phyloP scores from a whole-genome alignment of 179 eudicot genomes.

The Patellifolia procumbens region DNA sequence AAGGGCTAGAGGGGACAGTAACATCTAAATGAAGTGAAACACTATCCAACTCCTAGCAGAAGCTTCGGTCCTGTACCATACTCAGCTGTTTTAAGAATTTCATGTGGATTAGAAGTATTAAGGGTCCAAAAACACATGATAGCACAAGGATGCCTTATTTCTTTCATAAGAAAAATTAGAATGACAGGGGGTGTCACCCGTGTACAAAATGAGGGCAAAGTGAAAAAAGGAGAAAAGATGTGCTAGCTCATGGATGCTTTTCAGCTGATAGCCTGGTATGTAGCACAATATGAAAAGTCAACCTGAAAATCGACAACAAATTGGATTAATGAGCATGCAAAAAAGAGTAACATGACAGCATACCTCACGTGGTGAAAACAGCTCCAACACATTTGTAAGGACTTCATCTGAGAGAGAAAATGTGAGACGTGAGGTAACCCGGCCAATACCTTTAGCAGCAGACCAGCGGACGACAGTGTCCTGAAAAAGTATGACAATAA shows the following conservation, averaged over 20 bases:
- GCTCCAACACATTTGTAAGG: conserved; percentile 83
- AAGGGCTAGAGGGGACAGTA: not conserved
- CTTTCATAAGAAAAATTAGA: not conserved
- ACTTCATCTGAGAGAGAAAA: conserved; percentile 87
- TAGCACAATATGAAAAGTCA: conserved; percentile 3
- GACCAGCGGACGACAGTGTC: conserved; percentile 99
- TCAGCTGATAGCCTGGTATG: no score
- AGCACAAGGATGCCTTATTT: not conserved
- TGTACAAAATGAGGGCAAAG: not conserved
- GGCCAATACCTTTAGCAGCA: conserved; percentile 99
- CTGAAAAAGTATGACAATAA: conserved; percentile 38
- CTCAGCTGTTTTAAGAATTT: not conserved
- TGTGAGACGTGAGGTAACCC: conserved; percentile 80
- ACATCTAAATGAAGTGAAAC: not conserved
- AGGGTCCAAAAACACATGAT: not conserved
- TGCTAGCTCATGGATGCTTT: not conserved
- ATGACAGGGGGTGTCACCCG: not conserved
- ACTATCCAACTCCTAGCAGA: not conserved
- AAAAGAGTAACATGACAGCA: conserved; percentile 21
- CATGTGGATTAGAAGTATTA: not conserved
- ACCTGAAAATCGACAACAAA: not conserved
- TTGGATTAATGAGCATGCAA: conserved; percentile 4
- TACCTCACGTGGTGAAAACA: conserved; percentile 96
- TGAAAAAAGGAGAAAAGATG: not conserved
- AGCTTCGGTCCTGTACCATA: not conserved